Base-by-base conservation (phyloP, 495 filamentous ascomycete genomes). In the Neurospora sp. region DNA sequence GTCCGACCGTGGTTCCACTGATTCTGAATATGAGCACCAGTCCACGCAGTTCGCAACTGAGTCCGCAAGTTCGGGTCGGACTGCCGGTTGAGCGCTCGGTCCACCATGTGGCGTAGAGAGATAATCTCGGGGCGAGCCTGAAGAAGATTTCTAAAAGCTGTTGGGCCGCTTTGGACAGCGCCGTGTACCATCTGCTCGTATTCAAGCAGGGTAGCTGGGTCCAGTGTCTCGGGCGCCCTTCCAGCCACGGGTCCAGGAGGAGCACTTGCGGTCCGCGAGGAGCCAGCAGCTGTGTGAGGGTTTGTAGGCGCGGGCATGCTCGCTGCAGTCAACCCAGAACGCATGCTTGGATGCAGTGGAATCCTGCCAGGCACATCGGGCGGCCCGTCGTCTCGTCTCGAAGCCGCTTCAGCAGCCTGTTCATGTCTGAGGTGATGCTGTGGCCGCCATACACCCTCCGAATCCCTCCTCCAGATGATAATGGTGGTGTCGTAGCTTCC, bases 401-500 rank as follows among this genome's bases (percentile, higher is more conserved):
- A 37, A 27, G 86, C 85, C 4, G 83, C 83, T 6, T 77, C 77
- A 9, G 86, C 85, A 2, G 84, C 87, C 70, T 87, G 86, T 77
- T 88, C 90, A 81, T 97, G 94, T 14, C 89, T 87, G 11, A 98
- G 87, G 41, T 86, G 84, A 75, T 93, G 90, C 20, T 89, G 88
- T 71, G 88, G 87, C 39, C 88, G 88, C 95, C 96, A 99, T 40
- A 89, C 86, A 4, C 93, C 94, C 75, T 96, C 89, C 35, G 86
- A 86, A 73, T 95, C 92, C 70, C 93, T 90, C 74, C 91, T 91
- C 96, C 96, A 99, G 70, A 99, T 93, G 75, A 97, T 92, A 73
- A 99, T 93, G 44, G 89, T 93, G 83, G 97, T 93, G 76, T 99
- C 96, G 77, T 99, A 99, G 8, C 93, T 97, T 31, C 96, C 96